Base-by-base conservation (phyloP, 169 alveolate genomes). In the Plasmodium gaboni region DNA sequence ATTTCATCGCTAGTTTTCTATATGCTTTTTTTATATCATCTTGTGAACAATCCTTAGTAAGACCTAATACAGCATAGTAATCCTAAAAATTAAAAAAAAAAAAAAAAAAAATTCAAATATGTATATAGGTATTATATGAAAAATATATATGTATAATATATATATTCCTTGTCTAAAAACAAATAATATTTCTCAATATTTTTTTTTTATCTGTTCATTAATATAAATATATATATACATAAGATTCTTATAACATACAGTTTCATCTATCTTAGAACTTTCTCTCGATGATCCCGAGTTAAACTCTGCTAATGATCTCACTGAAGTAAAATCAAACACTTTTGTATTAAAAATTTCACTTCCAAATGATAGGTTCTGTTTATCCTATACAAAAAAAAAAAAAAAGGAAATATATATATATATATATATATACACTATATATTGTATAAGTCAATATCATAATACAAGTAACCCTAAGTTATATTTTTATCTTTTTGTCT, bases 1-100 rank as follows among this genome's bases (percentile, higher is more conserved):
- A 96, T 69, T 93, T 97, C 83, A 95, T 91, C 1, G 98, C 99
- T 19, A 95, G 91, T 71, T 96, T 96, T 53, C 98, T 92, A 92
- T 94, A 98, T 2, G 98, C 97, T 93, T 97, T 97, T 78, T 97
- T 97, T 67, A 98, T 94, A 26, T 97, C 99, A 74, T 95, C 88
- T 46, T 95, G 96, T 28, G 93, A 71, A 44, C 93, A 87, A 44
- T 93, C 94, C 26, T 92, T 69, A 19, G 61, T 83, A 28, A 93
- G 92, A 17, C 95, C 95, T 71, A 93, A 73, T 61, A 93, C 73
- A 17, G 95, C 19, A 87, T 93, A 93, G 71, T 93, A 93, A 50
- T 93, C 95, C 95, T 93, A 67, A 51, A 44, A 68, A 89, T 15
- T 12, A 13, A 15, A 32, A 51, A 19, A 48, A 50, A 28, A 17